phyloP scores from a whole-genome alignment of 768 basidiomycete genomes.

The Leccinum variicolor region DNA sequence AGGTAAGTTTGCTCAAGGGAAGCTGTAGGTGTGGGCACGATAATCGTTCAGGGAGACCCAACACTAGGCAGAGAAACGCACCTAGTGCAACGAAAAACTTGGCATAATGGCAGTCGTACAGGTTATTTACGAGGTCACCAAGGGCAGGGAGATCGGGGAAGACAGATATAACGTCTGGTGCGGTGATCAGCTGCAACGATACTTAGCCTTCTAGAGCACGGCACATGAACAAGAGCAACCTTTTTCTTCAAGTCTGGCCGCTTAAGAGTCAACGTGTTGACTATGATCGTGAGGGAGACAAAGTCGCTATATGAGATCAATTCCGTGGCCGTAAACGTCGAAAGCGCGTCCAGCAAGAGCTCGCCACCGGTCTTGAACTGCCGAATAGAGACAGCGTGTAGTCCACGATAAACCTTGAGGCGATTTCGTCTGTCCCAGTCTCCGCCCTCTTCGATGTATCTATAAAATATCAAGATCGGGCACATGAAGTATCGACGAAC shows the following conservation, averaged over 20 bases:
- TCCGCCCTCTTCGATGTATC: conserved; percentile 90
- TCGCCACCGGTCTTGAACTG: conserved; percentile 85
- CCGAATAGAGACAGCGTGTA: conserved; percentile 84
- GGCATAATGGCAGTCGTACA: conserved; percentile 93
- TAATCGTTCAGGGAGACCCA: background rate
- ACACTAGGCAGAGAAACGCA: conserved; percentile 28
- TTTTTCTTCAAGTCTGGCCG: conserved; percentile 91
- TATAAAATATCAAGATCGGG: conserved; percentile 25
- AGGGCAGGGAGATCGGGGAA: conserved; percentile 81
- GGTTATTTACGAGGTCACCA: conserved; percentile 76
- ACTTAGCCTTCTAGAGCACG: conserved; percentile 3
- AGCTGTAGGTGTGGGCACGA: conserved; percentile 41
- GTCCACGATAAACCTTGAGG: conserved; percentile 91
- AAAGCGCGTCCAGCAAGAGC: conserved; percentile 85
- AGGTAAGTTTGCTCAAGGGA: conserved; percentile 86
- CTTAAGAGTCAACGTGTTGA: conserved; percentile 70
- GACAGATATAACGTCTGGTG: conserved; percentile 86
- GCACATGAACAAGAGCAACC: conserved; percentile 37
- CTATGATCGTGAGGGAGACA: conserved; percentile 78
- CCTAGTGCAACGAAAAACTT: conserved; percentile 91
- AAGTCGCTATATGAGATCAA: conserved; percentile 87
- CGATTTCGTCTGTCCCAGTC: conserved; percentile 98
- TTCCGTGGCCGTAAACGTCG: conserved; percentile 93
- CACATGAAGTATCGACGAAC: background rate
- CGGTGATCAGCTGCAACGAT: conserved; percentile 61